phyloP scores from a whole-genome alignment of 2,329 filamentous ascomycete species.

The Epichloe brachyelytri region DNA sequence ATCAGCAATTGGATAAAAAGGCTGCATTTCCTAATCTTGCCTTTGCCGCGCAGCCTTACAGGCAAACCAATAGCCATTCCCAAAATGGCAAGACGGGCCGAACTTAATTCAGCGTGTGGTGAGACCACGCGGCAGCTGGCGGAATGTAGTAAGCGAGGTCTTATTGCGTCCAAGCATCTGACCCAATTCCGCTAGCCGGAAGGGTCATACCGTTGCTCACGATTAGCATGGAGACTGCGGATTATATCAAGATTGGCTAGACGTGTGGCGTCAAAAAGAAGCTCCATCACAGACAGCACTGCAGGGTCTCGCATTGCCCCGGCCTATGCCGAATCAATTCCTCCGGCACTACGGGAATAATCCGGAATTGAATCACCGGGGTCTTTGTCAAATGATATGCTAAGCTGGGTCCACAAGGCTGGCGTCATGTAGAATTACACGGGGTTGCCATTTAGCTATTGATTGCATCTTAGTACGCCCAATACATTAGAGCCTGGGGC shows the following conservation, averaged over 20 bases:
- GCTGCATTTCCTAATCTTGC: neutral
- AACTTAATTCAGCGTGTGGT: neutral
- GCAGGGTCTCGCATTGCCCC: neutral
- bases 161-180: neutral
- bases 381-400: neutral
- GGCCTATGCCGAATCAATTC: neutral
- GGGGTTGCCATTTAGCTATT: neutral
- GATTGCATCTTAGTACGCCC: neutral
- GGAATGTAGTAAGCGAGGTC: neutral
- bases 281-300: neutral
- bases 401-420: neutral
- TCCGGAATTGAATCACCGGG: neutral
- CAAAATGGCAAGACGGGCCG: neutral
- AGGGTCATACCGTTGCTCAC: neutral
- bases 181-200: neutral
- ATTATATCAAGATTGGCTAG: neutral
- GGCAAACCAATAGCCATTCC: neutral
- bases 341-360: neutral
- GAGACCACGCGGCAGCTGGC: neutral
- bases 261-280: neutral
- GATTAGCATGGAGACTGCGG: neutral
- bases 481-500: neutral
- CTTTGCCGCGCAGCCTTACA: too few species aligned
- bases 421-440: neutral
- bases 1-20: neutral